These are phyloP conservation scores for Telopea speciosissima DNA, from an alignment of 177 flowering plant species.

Conservation along the genomic window DNA sequence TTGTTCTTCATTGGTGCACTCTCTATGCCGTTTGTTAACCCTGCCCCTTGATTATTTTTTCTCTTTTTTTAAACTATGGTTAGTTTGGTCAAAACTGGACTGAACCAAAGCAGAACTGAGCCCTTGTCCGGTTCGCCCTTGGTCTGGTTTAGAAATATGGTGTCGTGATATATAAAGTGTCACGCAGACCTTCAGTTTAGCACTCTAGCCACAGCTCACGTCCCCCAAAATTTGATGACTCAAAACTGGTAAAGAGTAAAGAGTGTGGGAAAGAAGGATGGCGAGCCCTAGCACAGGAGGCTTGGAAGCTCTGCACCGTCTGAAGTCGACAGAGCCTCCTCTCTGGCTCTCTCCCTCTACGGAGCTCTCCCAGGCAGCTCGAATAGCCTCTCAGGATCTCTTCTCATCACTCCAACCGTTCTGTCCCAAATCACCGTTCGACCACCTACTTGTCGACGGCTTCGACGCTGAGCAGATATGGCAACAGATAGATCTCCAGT, in stretches of 20 bases:
- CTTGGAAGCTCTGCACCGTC: constrained; percentile 31
- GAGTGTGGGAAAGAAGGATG: background rate
- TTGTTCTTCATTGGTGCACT: no score
- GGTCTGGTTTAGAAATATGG: no score
- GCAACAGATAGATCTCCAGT: constrained; percentile 83
- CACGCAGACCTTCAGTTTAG: no score
- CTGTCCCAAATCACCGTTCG: constrained; percentile 67
- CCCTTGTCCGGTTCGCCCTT: no score
- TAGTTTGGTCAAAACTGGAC: no score
- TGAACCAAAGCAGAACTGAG: no score
- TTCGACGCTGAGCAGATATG: constrained; percentile 95
- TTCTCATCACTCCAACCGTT: constrained; percentile 54
- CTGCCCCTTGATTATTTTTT: no score
- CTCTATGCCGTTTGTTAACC: no score
- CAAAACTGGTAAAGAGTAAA: background rate
- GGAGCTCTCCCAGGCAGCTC: constrained; percentile 40
- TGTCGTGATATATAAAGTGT: no score
- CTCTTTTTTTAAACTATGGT: no score
- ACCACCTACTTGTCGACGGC: constrained; percentile 47
- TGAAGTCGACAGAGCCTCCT: constrained; percentile 52
- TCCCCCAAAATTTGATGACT: no score
- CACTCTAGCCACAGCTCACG: no score
- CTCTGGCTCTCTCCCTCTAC: constrained; percentile 47
- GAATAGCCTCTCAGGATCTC: constrained; percentile 45
- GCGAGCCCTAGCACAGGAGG: constrained; percentile 21